phyloP scores from a whole-genome alignment of 768 basidiomycete species.

The Boletus vinaceobasis region DNA sequence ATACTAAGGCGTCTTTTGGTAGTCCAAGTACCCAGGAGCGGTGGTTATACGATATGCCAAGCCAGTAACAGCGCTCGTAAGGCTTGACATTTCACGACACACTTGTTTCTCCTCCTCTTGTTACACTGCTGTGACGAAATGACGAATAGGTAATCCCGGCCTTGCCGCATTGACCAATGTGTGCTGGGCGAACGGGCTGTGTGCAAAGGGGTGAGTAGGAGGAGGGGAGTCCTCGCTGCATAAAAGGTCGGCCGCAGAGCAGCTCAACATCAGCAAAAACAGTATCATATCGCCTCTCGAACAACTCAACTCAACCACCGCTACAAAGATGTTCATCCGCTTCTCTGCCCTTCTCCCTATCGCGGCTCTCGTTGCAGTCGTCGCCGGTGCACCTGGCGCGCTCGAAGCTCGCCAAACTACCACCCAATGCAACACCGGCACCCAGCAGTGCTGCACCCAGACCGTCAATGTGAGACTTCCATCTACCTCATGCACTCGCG shows the following conservation, averaged over 20 bases:
- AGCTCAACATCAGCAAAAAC: not conserved
- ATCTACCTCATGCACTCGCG: no score
- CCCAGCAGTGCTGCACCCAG: slow-evolving; percentile 7
- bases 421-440: slow-evolving; percentile 12
- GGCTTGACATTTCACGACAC: not conserved
- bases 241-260: slow-evolving; percentile 3
- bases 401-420: not conserved
- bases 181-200: not conserved
- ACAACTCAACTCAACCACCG: not conserved
- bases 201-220: not conserved
- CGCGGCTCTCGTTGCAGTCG: slow-evolving; percentile 6
- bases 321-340: slow-evolving; percentile 7
- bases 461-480: not conserved
- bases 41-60: not conserved
- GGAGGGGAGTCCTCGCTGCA: not conserved
- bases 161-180: not conserved
- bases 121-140: not conserved
- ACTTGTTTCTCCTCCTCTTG: not conserved
- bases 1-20: no score
- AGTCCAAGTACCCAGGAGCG: not conserved
- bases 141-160: not conserved
- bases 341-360: slow-evolving; percentile 5
- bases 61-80: not conserved
- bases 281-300: not conserved
- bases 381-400: slow-evolving; percentile 3